A percentile compares a stretch with the other conserved stretches of the same genome.
Evolutionary conservation across 106 monocot species (phyloP).

Genomic region (Acorus calamus): DNA sequence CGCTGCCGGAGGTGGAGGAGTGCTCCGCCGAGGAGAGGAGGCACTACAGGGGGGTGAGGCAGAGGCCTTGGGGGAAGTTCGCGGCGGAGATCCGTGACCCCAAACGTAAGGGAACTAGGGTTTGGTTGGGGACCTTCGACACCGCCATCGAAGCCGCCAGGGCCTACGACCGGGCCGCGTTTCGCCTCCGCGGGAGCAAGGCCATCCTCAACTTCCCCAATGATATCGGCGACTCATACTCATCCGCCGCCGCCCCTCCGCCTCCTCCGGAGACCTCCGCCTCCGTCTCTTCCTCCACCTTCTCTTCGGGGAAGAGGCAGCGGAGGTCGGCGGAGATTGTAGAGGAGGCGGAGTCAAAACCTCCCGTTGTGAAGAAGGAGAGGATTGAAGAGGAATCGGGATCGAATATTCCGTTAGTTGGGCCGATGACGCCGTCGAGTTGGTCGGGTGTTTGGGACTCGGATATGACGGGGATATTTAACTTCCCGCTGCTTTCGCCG

Average conservation of each 20-base stretch:
- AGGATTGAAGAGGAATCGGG: conserved; percentile 4
- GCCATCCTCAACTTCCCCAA: conserved; percentile 87
- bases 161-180: conserved; percentile 74
- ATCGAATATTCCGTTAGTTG: not conserved
- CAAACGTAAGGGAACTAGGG: conserved; percentile 42
- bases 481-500: conserved; percentile 38
- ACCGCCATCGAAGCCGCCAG: conserved; percentile 60
- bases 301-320: conserved; percentile 8
- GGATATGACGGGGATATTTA: conserved; percentile 17
- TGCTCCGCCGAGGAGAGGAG: not conserved
- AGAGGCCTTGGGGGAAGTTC: conserved; percentile 80
- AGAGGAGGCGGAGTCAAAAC: conserved; percentile 1
- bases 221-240: conserved; percentile 17
- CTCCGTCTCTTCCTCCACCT: not conserved
- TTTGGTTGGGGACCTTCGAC: conserved; percentile 75
- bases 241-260: conserved; percentile 1
- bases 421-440: conserved; percentile 23
- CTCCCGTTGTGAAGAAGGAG: conserved; percentile 14
- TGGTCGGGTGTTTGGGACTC: conserved; percentile 16
- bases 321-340: not conserved
- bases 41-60: conserved; percentile 60
- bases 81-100: conserved; percentile 65
- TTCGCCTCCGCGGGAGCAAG: conserved; percentile 55
- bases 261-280: not conserved
- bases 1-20: not conserved